Evolutionary conservation across 2,329 filamentous ascomycete genomes (phyloP), one percentile per base, ranked within the genome.

Genomic region (Cadophora malorum): DNA sequence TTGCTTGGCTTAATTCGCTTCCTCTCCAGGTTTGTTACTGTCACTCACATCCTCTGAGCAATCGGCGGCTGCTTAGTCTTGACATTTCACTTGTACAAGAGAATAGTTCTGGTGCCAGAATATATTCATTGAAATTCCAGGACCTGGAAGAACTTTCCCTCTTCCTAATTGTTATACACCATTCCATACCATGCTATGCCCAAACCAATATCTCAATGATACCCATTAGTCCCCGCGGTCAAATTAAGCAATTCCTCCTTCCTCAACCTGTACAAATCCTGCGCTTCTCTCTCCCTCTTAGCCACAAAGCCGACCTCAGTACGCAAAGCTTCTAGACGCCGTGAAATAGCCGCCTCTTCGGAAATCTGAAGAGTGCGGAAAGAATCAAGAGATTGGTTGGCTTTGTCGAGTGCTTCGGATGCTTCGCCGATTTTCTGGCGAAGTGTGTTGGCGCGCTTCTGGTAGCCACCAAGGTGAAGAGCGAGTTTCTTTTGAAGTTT

Each of bases 401-500:
- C 91, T 80, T 92, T 91, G 67, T 90, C 88, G 16, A 97, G 83
- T 2, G 91, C 91, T 23, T 89, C 86, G 31, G 89, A 87, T 0
- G 93, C 92, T 72, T 94, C 91, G 21, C 81, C 80, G 70, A 96
- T 92, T 82, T 97, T 98, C 69, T 89, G 86, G 25, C 89, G 87
- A 31, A 99, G 85, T 73, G 88, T 89, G 79, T 94, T 94, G 41
- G 93, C 89, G 38, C 96, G 91, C 73, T 94, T 90, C 78, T 94
- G 90, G 80, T 99, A 99, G 16, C 96, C 96, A 28, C 94, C 94
- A 2, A 97, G 88, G 75, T 96, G 90, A 64, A 97, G 84, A 0
- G 85, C 84, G n/a, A 99, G 86, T 80, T 96, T 97, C 86, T 97
- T 97, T 80, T 98, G 94, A 0, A 97, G 83, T 79, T 95, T 96